Conservation (phyloP, 164 flowering plant species). For the Pachysandra terminalis region DNA sequence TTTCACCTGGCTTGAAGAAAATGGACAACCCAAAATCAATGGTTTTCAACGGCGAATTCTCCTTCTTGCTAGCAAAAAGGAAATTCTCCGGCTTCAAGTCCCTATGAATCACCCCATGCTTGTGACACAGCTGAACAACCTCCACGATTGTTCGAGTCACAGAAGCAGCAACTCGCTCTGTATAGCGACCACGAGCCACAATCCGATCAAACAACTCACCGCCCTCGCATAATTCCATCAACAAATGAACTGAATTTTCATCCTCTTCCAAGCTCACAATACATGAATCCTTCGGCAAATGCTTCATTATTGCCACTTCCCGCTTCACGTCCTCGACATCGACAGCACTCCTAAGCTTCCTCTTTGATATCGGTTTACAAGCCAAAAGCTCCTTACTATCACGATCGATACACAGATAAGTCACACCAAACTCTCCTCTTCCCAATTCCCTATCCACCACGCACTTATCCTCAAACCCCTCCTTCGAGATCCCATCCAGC, state of each 20-base stretch:
- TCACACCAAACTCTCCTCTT: slow-evolving; percentile 87
- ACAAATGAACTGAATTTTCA: slow-evolving; percentile 90
- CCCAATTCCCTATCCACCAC: slow-evolving; percentile 77
- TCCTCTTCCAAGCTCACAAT: slow-evolving; percentile 82
- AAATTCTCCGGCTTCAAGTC: slow-evolving; percentile 97
- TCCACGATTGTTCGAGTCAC: slow-evolving; percentile 78
- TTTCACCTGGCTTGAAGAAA: slow-evolving; percentile 92
- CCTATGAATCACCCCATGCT: slow-evolving; percentile 88
- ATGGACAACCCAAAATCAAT: slow-evolving; percentile 94
- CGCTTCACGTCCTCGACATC: slow-evolving; percentile 90
- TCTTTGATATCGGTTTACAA: slow-evolving; percentile 82
- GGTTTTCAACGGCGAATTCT: slow-evolving; percentile 91
- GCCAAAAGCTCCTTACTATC: slow-evolving; percentile 61
- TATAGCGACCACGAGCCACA: slow-evolving; percentile 87
- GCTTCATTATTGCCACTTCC: slow-evolving; percentile 93
- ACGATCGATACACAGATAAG: slow-evolving; percentile 77
- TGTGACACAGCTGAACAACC: slow-evolving; percentile 89
- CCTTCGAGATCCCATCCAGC: slow-evolving; percentile 41
- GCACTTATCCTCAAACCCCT: slow-evolving; percentile 73
- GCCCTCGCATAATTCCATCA: slow-evolving; percentile 94
- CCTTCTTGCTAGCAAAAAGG: slow-evolving; percentile 88
- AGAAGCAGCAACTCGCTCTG: slow-evolving; percentile 81
- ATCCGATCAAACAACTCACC: slow-evolving; percentile 94
- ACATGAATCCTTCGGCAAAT: slow-evolving; percentile 71
- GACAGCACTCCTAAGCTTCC: slow-evolving; percentile 84